Conservation (phyloP, 257 asterid genomes). For the Pogostemon cablin region DNA sequence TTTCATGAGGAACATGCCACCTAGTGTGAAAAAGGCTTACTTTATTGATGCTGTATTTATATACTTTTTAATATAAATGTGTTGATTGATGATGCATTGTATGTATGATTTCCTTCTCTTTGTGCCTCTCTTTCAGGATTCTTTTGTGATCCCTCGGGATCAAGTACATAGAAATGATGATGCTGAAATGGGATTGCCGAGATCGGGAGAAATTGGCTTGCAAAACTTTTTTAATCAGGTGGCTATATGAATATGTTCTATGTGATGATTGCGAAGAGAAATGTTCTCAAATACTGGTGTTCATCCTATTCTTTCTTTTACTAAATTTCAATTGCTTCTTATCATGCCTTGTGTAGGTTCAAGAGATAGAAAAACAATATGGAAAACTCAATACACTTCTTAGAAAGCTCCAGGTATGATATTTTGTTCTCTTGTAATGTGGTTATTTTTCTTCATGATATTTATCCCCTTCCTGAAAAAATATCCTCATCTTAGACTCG, state of each 20-base stretch:
- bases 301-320: neutral
- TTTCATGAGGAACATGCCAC: too few relatives aligned
- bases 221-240: constrained; percentile 75
- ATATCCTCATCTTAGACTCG: too few relatives aligned
- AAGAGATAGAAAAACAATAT: constrained; percentile 64
- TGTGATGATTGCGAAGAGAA: constrained; percentile 28
- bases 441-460: neutral
- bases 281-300: neutral
- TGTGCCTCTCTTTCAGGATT: constrained; percentile 43
- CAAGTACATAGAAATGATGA: constrained; percentile 49
- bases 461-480: neutral
- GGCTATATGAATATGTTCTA: constrained; percentile 18
- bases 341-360: constrained; percentile 50
- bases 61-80: too few relatives aligned
- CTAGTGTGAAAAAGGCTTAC: too few relatives aligned
- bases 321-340: constrained; percentile 21
- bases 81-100: too few relatives aligned
- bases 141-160: constrained; percentile 55
- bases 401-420: constrained; percentile 73
- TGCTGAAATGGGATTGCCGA: constrained; percentile 65
- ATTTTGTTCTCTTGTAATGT: neutral
- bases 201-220: constrained; percentile 71
- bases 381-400: constrained; percentile 61
- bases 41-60: too few relatives aligned
- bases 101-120: neutral